Evolutionary conservation across 768 basidiomycete genomes (phyloP).

Genomic region (Leccinellum albellum): DNA sequence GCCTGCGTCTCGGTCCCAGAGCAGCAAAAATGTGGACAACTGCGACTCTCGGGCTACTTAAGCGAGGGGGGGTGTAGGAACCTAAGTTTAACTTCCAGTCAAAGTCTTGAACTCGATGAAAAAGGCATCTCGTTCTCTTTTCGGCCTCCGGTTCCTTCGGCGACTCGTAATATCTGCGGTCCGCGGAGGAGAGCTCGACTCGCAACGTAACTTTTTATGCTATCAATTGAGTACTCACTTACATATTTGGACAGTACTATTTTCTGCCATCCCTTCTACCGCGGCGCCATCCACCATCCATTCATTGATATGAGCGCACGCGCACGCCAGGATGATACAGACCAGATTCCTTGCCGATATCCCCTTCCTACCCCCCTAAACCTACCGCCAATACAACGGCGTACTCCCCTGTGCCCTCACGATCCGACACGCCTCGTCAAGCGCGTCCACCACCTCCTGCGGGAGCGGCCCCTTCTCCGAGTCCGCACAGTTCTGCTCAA

Average conservation of each 20-base stretch:
- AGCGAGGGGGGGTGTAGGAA: background rate
- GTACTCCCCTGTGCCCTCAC: constrained; percentile 34
- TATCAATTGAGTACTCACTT: background rate
- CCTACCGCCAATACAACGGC: constrained; percentile 36
- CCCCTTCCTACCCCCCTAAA: background rate
- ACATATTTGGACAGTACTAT: background rate
- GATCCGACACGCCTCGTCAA: constrained; percentile 47
- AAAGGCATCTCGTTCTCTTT: background rate
- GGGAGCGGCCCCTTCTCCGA: constrained; percentile 53
- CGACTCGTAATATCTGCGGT: background rate
- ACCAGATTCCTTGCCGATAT: too few species aligned
- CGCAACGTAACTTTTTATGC: background rate
- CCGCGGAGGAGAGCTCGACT: background rate
- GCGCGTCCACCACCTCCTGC: constrained; percentile 45
- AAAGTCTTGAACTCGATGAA: background rate
- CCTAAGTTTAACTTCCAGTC: background rate
- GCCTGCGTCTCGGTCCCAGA: background rate
- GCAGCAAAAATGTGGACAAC: background rate
- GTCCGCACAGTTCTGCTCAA: constrained; percentile 43
- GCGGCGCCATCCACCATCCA: background rate
- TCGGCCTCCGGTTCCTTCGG: background rate
- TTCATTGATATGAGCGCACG: too few species aligned
- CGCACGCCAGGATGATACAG: too few species aligned
- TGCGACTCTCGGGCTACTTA: too few species aligned
- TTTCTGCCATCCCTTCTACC: background rate